A percentile compares a stretch with the other conserved stretches of the same genome.
These are phyloP conservation scores for Mallotus japonicus DNA, from an alignment of 441 rosid species.

Conservation along the genomic window DNA sequence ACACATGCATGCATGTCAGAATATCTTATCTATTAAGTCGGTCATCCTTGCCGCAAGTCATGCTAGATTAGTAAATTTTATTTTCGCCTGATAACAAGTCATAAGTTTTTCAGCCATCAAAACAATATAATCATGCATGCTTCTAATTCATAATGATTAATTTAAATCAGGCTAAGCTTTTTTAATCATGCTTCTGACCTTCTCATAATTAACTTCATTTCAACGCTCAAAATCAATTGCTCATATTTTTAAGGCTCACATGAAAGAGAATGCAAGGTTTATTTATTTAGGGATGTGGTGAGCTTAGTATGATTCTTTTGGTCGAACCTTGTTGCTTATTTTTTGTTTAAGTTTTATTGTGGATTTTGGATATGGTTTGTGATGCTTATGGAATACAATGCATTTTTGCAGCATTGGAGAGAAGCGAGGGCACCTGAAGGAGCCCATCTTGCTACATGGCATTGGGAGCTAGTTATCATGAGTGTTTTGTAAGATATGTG, in stretches of 20 bases:
- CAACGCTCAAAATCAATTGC: neutral
- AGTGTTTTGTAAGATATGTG: too few relatives aligned
- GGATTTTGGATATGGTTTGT: neutral
- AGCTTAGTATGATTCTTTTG: conserved; percentile 5
- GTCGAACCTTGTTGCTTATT: neutral
- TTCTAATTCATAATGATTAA: neutral
- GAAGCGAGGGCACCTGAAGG: conserved; percentile 58
- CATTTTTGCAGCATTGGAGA: conserved; percentile 71
- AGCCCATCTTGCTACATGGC: neutral
- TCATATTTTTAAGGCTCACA: neutral
- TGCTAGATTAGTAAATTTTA: too few relatives aligned
- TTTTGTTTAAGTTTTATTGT: neutral
- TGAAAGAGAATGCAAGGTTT: neutral
- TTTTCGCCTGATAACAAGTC: neutral
- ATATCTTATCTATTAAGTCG: neutral
- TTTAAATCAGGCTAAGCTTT: neutral
- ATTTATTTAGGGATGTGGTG: neutral
- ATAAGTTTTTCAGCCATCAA: neutral
- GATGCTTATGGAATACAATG: neutral
- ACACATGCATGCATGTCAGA: neutral
- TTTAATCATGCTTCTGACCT: neutral
- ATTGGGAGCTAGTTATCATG: too few relatives aligned
- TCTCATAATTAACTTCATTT: neutral
- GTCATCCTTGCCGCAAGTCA: neutral
- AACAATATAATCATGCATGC: neutral